Evolutionary conservation across 495 filamentous ascomycete species (phyloP).

Genomic region (Xylaria curta): DNA sequence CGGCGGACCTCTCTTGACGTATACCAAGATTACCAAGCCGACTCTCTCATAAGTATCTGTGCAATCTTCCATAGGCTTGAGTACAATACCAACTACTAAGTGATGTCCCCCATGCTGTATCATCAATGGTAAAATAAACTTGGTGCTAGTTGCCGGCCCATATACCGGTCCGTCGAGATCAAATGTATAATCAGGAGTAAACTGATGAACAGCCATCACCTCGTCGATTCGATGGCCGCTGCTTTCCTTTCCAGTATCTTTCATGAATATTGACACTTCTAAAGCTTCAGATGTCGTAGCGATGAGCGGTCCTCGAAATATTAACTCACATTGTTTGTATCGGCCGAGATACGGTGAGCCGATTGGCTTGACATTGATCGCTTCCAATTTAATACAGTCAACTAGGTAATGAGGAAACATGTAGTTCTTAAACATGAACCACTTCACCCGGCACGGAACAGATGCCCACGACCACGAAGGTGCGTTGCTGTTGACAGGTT

Average conservation of each 20-base stretch:
- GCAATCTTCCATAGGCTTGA: not conserved
- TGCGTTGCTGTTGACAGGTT: not conserved
- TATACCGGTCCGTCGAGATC: not conserved
- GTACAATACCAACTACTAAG: not conserved
- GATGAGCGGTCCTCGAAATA: not conserved
- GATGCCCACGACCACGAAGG: slow-evolving; percentile 15
- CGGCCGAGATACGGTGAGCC: not conserved
- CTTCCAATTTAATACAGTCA: not conserved
- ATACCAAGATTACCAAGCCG: slow-evolving; percentile 7
- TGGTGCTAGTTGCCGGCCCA: not conserved
- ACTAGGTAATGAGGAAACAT: not conserved
- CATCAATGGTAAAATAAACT: slow-evolving; percentile 7
- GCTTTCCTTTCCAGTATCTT: not conserved
- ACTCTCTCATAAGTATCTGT: slow-evolving; percentile 7
- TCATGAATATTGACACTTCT: slow-evolving; percentile 14
- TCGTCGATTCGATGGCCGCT: not conserved
- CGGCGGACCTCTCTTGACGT: slow-evolving; percentile 5
- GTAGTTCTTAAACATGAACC: slow-evolving; percentile 15
- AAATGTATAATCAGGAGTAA: slow-evolving; percentile 9
- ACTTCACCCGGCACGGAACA: slow-evolving; percentile 1
- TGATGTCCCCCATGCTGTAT: slow-evolving; percentile 12
- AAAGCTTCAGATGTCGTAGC: slow-evolving; percentile 6
- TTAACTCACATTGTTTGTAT: not conserved
- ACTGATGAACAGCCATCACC: slow-evolving; percentile 10
- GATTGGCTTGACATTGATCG: not conserved